phyloP scores from a whole-genome alignment of 371 early-diverging fungal genomes.

The Capillidium heterosporum region DNA sequence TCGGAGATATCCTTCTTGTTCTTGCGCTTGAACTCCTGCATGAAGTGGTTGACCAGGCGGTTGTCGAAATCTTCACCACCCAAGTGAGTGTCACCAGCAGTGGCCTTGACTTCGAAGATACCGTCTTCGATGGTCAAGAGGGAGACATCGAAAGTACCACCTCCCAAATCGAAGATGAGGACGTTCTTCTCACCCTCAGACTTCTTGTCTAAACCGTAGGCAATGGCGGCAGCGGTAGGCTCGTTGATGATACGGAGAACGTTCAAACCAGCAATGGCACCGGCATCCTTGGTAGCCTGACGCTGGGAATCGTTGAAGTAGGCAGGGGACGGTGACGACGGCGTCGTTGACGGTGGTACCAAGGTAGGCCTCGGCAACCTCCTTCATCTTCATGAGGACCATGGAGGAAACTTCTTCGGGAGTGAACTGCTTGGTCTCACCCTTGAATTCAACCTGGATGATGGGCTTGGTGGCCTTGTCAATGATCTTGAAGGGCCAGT shows the following conservation, averaged over 20 bases:
- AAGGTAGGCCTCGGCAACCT: slow-evolving; percentile 91
- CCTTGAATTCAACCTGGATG: slow-evolving; percentile 71
- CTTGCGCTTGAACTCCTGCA: slow-evolving; percentile 55
- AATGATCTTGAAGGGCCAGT: slow-evolving; percentile 79
- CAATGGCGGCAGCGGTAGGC: slow-evolving; percentile 87
- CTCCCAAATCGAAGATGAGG: slow-evolving; percentile 88
- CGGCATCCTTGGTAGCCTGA: slow-evolving; percentile 69
- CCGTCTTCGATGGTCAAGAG: slow-evolving; percentile 73
- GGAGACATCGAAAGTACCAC: slow-evolving; percentile 93
- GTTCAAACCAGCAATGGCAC: slow-evolving; percentile 55
- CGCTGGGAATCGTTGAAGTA: slow-evolving; percentile 79
- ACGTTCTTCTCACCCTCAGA: slow-evolving; percentile 45
- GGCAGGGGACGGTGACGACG: slow-evolving; percentile 95
- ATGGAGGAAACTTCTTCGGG: slow-evolving; percentile 92
- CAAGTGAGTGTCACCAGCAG: slow-evolving; percentile 83
- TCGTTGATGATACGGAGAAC: slow-evolving; percentile 79
- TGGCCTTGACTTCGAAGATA: slow-evolving; percentile 71
- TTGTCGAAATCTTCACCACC: slow-evolving; percentile 89
- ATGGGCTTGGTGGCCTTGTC: slow-evolving; percentile 60
- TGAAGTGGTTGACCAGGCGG: slow-evolving; percentile 63
- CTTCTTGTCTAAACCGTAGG: slow-evolving; percentile 64
- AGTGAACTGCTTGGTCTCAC: slow-evolving; percentile 76
- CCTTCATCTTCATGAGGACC: slow-evolving; percentile 91
- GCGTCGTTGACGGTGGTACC: slow-evolving; percentile 77
- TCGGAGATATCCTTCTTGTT: slow-evolving; percentile 42